These are phyloP conservation scores for Pichia cactophila DNA, from an alignment of 1,139 yeast species.

Conservation along the genomic window DNA sequence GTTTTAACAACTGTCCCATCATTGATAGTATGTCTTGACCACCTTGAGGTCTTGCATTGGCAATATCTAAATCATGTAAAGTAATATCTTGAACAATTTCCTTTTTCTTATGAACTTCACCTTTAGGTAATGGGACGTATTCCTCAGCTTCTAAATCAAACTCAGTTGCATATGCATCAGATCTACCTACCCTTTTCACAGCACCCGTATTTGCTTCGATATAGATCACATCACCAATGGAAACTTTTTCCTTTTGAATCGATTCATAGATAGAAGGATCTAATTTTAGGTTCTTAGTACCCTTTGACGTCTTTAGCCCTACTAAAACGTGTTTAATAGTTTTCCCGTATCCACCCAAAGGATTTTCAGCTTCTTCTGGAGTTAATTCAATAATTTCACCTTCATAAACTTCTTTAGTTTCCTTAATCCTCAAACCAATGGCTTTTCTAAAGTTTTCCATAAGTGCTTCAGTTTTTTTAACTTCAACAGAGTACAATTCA, in stretches of 20 bases:
- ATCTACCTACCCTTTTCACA: slow-evolving; percentile 94
- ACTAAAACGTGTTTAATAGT: slow-evolving; percentile 91
- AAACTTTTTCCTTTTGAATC: slow-evolving; percentile 89
- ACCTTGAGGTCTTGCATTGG: slow-evolving; percentile 96
- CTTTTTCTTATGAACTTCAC: slow-evolving; percentile 97
- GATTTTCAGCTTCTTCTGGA: slow-evolving; percentile 96
- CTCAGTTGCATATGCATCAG: slow-evolving; percentile 97
- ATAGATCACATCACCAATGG: slow-evolving; percentile 94
- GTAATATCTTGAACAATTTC: slow-evolving; percentile 98
- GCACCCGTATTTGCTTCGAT: slow-evolving; percentile 97
- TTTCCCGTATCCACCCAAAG: slow-evolving; percentile 95
- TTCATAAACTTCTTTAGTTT: slow-evolving; percentile 95
- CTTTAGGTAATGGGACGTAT: slow-evolving; percentile 96
- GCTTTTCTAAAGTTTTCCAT: slow-evolving; percentile 98
- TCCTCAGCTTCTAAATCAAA: slow-evolving; percentile 98
- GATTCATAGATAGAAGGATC: slow-evolving; percentile 96
- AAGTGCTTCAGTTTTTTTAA: slow-evolving; percentile 90
- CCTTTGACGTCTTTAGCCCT: slow-evolving; percentile 92
- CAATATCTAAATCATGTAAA: slow-evolving; percentile 89
- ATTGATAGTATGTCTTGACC: slow-evolving; percentile 96
- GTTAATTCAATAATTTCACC: slow-evolving; percentile 96
- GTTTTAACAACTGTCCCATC: slow-evolving; percentile 98
- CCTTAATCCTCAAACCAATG: slow-evolving; percentile 91
- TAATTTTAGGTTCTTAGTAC: slow-evolving; percentile 83
- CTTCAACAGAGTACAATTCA: slow-evolving; percentile 93